Base-by-base conservation (phyloP, 2,329 filamentous ascomycete species). In the Taxawa tesnikishii region DNA sequence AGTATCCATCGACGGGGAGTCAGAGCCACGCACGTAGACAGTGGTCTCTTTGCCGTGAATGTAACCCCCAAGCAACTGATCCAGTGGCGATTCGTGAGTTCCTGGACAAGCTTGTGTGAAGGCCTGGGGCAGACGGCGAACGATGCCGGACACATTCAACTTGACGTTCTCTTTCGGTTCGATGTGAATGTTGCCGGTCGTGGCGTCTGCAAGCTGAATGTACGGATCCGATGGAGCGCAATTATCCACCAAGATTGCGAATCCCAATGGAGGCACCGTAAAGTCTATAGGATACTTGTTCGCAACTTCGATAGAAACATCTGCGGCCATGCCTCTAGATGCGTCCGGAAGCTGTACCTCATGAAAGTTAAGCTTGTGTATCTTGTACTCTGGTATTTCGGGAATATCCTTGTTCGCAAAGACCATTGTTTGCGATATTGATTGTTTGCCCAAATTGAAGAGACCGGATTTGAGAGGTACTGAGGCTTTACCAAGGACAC, bases 241-340 rank as follows among this genome's bases (percentile, higher is more conserved):
- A 39, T 84, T 84, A 26, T 83, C 78, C 5, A 96, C 77, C 28
- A 94, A 64, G 17, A 96, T 74, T 40, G 87, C 77, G 49, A 96
- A 94, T 1, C 73, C 76, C 36, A 96, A 73, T 23, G 79, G 66
- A 9, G 90, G 90, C 13, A 94, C 63, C 14, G 73, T 70, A 32
- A 94, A 62, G 37, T 77, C 70, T 31, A 98, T 55, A 1, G 85
- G 83, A 48, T 83, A 93, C 32, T 75, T 64, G 54, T 96, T 93
- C 46, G 70, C 65, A 15, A 83, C 66, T 9, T 68, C 64, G 16
- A 94, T 54, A 19, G 81, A 74, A 16, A 85, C 77, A 56, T 94
- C 82, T 26, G 82, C 85, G 28, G 73, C 79, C 63, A 98, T 79
- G 9, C 77, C 81, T 41, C 68, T 71, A 29, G 67, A 58, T 27